Percentiles rank a stretch among this genome's conserved stretches.
phyloP scores from a whole-genome alignment of 2,329 filamentous ascomycete species.

The Intubia oerlemansii region DNA sequence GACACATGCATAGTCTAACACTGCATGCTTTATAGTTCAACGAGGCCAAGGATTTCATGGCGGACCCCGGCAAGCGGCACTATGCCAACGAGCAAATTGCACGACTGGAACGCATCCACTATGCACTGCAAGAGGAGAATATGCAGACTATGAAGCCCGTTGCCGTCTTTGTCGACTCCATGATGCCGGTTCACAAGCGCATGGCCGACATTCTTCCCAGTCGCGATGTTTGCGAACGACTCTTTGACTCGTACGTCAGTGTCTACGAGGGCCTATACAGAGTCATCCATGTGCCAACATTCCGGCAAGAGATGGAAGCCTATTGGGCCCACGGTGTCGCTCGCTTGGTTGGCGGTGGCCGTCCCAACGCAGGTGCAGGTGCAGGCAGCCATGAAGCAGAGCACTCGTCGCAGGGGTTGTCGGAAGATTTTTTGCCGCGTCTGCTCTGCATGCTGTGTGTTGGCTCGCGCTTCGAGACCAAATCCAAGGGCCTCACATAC shows the following conservation, averaged over 20 bases:
- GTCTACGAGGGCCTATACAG: constrained; percentile 31
- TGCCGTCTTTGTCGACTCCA: constrained; percentile 34
- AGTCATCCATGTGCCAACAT: constrained; percentile 29
- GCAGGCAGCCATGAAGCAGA: constrained; percentile 16
- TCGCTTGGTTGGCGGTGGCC: too few species aligned
- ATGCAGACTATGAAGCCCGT: constrained; percentile 26
- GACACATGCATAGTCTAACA: constrained; percentile 1
- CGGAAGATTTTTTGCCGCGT: constrained; percentile 24
- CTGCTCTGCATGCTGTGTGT: constrained; percentile 30
- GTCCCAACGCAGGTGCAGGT: constrained; percentile 13
- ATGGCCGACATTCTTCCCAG: constrained; percentile 34
- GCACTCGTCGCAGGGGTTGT: constrained; percentile 12
- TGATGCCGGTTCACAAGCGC: constrained; percentile 32
- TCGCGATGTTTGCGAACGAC: constrained; percentile 25
- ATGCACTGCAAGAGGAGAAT: constrained; percentile 24
- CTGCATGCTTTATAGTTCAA: constrained; percentile 20
- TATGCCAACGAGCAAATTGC: constrained; percentile 21
- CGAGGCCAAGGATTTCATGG: constrained; percentile 29
- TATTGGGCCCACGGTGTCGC: constrained; percentile 25
- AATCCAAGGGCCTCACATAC: constrained; percentile 25
- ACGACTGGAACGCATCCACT: constrained; percentile 25
- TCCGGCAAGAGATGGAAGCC: constrained; percentile 25
- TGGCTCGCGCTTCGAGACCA: constrained; percentile 29
- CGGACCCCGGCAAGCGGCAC: constrained; percentile 18
- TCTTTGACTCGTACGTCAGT: constrained; percentile 26